phyloP scores from a whole-genome alignment of 768 basidiomycete genomes.

The Terana coerulea region DNA sequence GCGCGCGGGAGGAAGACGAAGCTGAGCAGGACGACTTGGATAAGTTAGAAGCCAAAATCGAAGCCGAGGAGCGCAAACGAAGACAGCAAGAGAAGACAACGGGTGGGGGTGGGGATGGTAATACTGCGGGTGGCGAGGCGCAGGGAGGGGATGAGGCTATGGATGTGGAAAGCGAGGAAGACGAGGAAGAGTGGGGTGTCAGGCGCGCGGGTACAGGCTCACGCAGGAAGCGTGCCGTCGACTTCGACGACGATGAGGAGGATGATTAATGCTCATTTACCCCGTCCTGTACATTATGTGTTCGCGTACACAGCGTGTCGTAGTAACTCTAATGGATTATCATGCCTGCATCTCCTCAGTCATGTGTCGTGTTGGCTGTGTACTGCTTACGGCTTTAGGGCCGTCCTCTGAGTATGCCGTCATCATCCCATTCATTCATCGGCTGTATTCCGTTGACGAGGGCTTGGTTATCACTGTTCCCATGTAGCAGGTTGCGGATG shows the following conservation, averaged over 20 bases:
- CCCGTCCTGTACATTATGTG: not conserved
- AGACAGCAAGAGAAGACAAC: slow-evolving; percentile 27
- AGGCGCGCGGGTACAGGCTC: slow-evolving; percentile 50
- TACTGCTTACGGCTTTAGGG: slow-evolving; percentile 5
- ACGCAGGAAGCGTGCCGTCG: slow-evolving; percentile 55
- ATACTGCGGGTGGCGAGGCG: slow-evolving; percentile 27
- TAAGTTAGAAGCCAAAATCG: slow-evolving; percentile 65
- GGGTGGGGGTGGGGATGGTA: slow-evolving; percentile 28
- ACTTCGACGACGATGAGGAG: slow-evolving; percentile 66
- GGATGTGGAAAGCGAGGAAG: slow-evolving; percentile 76
- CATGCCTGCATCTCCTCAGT: not conserved
- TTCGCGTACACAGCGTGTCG: not conserved
- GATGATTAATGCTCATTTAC: slow-evolving; percentile 26
- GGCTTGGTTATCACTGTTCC: slow-evolving; percentile 76
- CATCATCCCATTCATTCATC: slow-evolving; percentile 51
- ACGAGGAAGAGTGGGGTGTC: slow-evolving; percentile 67
- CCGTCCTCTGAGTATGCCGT: slow-evolving; percentile 46
- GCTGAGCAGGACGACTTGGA: slow-evolving; percentile 63
- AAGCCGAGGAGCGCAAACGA: slow-evolving; percentile 50
- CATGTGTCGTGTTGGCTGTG: slow-evolving; percentile 3
- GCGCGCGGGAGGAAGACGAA: slow-evolving; percentile 35
- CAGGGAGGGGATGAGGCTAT: slow-evolving; percentile 46
- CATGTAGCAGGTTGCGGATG: slow-evolving; percentile 70
- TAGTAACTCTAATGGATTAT: not conserved
- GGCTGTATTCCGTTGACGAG: slow-evolving; percentile 74